Percentiles rank a stretch among this genome's conserved stretches.
Conservation (phyloP, 495 filamentous ascomycete genomes). For the Aspergillus nidulans region DNA sequence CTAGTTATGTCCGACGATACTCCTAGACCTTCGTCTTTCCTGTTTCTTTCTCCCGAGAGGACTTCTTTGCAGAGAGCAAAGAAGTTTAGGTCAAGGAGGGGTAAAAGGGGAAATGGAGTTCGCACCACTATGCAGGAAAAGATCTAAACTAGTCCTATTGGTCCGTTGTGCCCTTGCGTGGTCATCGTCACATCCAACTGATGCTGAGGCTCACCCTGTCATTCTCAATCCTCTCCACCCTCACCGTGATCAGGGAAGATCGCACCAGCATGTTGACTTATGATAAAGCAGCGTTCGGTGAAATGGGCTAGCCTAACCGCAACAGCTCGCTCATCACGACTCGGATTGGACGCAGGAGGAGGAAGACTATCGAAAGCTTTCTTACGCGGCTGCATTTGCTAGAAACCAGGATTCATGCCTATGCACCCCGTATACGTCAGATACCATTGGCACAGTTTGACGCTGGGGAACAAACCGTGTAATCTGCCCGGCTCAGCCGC, state of each 20-base stretch:
- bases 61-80: background rate
- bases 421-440: constrained; percentile 10
- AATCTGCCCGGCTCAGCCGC: constrained; percentile 15
- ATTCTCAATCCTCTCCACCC: constrained; percentile 4
- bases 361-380: background rate
- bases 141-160: constrained; percentile 10
- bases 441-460: constrained; percentile 5
- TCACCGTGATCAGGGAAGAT: background rate
- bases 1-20: background rate
- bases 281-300: background rate
- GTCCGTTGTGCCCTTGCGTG: constrained; percentile 20
- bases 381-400: constrained; percentile 22
- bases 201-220: background rate
- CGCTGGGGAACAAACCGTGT: constrained; percentile 10
- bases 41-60: background rate
- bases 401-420: constrained; percentile 17
- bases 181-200: constrained; percentile 8
- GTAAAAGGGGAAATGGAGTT: background rate
- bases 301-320: background rate
- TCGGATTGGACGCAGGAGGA: background rate
- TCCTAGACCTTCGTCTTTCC: background rate
- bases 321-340: background rate
- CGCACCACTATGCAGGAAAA: constrained; percentile 12
- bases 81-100: constrained; percentile 1
- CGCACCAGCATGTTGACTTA: background rate